Evolutionary conservation across 2,329 filamentous ascomycete species (phyloP), one percentile per base, ranked within the genome.

Genomic region (Alternaria sp.): DNA sequence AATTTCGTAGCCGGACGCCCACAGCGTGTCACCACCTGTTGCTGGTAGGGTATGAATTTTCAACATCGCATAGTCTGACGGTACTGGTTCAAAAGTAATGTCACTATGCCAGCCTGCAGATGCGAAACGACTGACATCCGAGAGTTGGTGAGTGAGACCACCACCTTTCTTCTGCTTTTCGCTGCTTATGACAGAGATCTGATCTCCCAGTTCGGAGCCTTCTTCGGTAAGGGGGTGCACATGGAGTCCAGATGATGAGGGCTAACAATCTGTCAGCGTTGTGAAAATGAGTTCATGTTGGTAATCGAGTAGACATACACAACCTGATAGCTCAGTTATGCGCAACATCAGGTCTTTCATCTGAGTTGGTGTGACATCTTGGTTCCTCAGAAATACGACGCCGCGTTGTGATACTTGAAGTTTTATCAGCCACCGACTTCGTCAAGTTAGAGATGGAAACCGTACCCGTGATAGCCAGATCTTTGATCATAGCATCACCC

Each of bases 301-400:
- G 12, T 11, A 82, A 81, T 0, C 78, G 65, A 0, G 87, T 12
- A 10, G 18, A 89, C 60, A 86, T 87, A 71, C 70, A 40, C 71
- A 73, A 43, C 87, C 87, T 1, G 84, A 82, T 10, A 90, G 80
- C 67, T 86, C 79, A 9, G 89, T 89, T 2, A 91, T 81, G 1
- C 83, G 82, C 12, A 87, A 81, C 34, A 86, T 86, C 0, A 92
- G 81, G 55, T 88, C 80, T 78, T 92, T 92, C 86, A 70, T 90
- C 85, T 64, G 83, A 84, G 38, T 91, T 77, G 70, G 84, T 81
- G 68, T 87, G 9, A 74, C 71, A 60, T 69, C 79, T 65, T 92
- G 89, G 30, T 85, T 83, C 20, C 89, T 85, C 79, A 92, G 90
- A 80, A 91, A 90, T 32, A 91, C 88, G 4, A 92, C 89, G 10